Evolutionary conservation across 768 basidiomycete species (phyloP), one percentile per base, ranked within the genome.

Genomic region (Rickenella mellea): DNA sequence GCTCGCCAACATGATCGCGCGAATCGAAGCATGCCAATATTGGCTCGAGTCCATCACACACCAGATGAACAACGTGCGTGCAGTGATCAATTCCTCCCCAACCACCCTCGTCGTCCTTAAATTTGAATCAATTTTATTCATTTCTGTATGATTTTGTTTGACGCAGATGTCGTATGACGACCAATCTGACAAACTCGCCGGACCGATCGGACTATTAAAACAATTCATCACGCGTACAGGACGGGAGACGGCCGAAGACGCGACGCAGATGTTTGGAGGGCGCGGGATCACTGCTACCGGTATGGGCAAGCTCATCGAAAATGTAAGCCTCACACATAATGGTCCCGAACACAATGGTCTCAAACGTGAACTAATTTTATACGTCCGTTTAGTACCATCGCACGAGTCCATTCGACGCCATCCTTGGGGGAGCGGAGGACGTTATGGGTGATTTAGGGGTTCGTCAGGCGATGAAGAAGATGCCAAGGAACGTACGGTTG

Each of bases 41-140:
- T 96, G 90, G 90, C 73, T 92, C 9, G 93, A 98, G 67, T 74
- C 69, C 17, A 68, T 96, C 41, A 96, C 91, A 2, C 78, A 83
- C 56, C 91, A 96, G 59, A 93, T 94, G 90, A 88, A 83, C 56
- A 80, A 89, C 54, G 85, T 87, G 42, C 26, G 70, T 59, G 19
- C 29, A 15, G 22, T 19, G 28, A 21, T 27, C 7, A n/a, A 37
- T 26, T 21, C 4, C 29, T 40, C n/a, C n/a, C n/a, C n/a, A n/a
- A n/a, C n/a, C n/a, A n/a, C n/a, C n/a, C n/a, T 21, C 25, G 11
- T 29, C 21, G 2, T 41, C 24, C 10, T 24, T 33, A 32, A 22
- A 12, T 24, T 2, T 20, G 26, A 15, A 25, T 22, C 10, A 15
- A 11, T 1, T 25, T 20, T 29, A 55, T 56, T 52, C 27, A 29